Evolutionary conservation across 768 basidiomycete species (phyloP).

Genomic region (Boletus sensibilis): DNA sequence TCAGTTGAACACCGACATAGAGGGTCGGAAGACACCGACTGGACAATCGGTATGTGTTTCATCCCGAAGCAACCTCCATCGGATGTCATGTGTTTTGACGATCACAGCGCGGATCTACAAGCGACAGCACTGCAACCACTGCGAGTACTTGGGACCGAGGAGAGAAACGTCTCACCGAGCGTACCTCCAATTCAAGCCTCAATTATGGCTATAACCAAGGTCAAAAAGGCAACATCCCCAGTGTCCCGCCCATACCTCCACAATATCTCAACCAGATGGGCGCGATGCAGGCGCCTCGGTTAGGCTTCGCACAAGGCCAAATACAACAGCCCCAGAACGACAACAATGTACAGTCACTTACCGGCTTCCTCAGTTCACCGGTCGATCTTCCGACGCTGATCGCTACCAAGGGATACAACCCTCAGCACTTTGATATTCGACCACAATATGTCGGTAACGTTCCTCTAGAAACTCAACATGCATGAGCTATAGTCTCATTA

Average conservation of each 20-base stretch:
- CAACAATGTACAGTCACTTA: constrained; percentile 38
- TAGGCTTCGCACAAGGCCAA: constrained; percentile 36
- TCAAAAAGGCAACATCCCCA: constrained; percentile 49
- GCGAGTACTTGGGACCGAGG: constrained; percentile 62
- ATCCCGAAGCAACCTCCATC: constrained; percentile 40
- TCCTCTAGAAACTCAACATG: background rate
- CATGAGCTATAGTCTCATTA: constrained; percentile 6
- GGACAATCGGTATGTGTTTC: constrained; percentile 51
- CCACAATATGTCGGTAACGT: constrained; percentile 65
- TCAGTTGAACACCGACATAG: constrained; percentile 61
- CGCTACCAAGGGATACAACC: constrained; percentile 89
- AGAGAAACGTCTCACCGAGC: constrained; percentile 53
- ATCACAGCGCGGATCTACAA: constrained; percentile 36
- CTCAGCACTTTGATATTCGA: constrained; percentile 74
- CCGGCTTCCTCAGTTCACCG: constrained; percentile 58
- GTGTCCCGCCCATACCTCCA: constrained; percentile 68
- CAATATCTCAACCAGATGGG: constrained; percentile 67
- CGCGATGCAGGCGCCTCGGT: constrained; percentile 36
- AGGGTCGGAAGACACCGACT: constrained; percentile 63
- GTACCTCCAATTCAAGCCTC: constrained; percentile 68
- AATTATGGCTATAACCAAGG: constrained; percentile 54
- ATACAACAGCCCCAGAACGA: constrained; percentile 29
- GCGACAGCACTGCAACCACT: constrained; percentile 34
- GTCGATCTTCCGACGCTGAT: constrained; percentile 86
- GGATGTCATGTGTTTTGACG: constrained; percentile 32